phyloP scores from a whole-genome alignment of 192 early-diverging fungal species.

The Coemansia sp. region DNA sequence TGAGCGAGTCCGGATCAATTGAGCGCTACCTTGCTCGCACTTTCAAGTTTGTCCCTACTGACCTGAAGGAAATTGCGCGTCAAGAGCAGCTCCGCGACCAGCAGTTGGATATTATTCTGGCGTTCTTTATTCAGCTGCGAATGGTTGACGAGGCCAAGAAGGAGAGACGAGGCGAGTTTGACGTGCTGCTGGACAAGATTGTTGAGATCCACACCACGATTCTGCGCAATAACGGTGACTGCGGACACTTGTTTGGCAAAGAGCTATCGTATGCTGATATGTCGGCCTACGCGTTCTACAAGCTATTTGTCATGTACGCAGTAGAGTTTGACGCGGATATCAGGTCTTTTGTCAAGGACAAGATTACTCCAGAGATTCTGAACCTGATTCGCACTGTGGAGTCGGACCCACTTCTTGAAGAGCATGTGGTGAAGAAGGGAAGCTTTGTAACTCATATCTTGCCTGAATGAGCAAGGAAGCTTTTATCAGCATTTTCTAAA shows the following conservation, averaged over 20 bases:
- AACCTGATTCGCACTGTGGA: conserved; percentile 36
- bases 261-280: conserved; percentile 49
- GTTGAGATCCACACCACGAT: conserved; percentile 35
- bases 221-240: conserved; percentile 56
- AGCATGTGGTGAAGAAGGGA: conserved; percentile 5
- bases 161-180: conserved; percentile 23
- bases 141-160: conserved; percentile 11
- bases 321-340: neutral
- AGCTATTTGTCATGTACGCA: conserved; percentile 6
- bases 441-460: neutral
- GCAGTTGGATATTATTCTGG: conserved; percentile 7
- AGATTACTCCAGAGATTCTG: conserved; percentile 31
- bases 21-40: conserved; percentile 57
- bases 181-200: conserved; percentile 19
- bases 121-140: neutral
- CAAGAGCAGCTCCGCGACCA: conserved; percentile 46
- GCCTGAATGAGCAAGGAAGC: neutral
- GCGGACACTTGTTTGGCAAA: conserved; percentile 54
- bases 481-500: no score
- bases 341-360: neutral
- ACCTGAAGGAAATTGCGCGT: conserved; percentile 33
- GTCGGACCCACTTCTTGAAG: neutral
- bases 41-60: conserved; percentile 41
- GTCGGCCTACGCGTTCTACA: conserved; percentile 25
- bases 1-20: conserved; percentile 54